Percentiles rank a stretch among this genome's conserved stretches.
These are phyloP conservation scores for Psophocarpus tetragonolobus DNA, from an alignment of 306 rosid genomes.

Conservation along the genomic window DNA sequence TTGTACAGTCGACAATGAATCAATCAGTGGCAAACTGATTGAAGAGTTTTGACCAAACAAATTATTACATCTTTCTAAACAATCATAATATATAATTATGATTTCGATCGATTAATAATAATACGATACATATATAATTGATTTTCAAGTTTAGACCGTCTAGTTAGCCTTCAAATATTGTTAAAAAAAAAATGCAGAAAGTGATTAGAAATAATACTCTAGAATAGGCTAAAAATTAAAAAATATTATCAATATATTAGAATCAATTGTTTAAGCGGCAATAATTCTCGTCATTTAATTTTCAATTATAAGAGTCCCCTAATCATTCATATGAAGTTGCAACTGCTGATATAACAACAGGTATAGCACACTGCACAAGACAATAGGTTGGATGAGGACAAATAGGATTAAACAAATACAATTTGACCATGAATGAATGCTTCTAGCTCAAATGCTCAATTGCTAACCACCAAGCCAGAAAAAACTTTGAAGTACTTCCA, in stretches of 20 bases:
- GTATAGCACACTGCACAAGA: neutral
- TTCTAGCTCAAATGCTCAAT: neutral
- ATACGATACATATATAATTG: no score
- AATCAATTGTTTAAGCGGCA: neutral
- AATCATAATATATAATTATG: no score
- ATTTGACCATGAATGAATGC: neutral
- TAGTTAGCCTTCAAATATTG: neutral
- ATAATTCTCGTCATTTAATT: neutral
- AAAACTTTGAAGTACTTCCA: no score
- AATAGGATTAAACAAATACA: neutral
- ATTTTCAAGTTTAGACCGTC: neutral
- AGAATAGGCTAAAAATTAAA: neutral
- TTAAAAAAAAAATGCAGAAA: neutral
- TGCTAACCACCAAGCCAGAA: neutral
- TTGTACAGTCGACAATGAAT: slow-evolving; percentile 21
- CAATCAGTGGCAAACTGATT: neutral
- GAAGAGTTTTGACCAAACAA: neutral
- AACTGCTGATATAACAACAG: neutral
- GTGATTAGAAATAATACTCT: neutral
- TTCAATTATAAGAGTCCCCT: neutral
- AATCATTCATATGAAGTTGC: neutral
- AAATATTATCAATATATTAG: neutral
- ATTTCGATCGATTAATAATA: no score
- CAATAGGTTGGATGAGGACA: neutral
- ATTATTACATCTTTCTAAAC: no score